phyloP scores from a whole-genome alignment of 176 grass and related monocot species.

The Tillandsia fasciculata region DNA sequence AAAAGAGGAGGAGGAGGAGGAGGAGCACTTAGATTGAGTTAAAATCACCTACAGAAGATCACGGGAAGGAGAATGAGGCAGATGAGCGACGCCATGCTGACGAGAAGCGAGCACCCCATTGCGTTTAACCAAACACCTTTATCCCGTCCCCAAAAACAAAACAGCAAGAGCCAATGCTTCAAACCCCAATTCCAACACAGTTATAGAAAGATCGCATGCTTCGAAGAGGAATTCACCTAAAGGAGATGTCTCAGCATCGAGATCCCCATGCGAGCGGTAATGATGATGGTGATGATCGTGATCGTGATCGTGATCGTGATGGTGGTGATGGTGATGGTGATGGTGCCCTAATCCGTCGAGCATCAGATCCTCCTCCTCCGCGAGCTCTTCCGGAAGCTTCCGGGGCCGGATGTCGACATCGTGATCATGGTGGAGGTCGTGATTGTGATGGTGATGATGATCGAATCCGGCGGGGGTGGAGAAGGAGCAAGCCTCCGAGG shows the following conservation, averaged over 20 bases:
- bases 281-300: conserved; percentile 19
- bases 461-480: conserved; percentile 16
- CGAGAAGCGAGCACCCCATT: conserved; percentile 94
- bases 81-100: conserved; percentile 91
- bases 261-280: conserved; percentile 31
- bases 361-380: conserved; percentile 93
- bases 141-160: background rate
- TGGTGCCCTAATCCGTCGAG: conserved; percentile 32
- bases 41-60: conserved; percentile 62
- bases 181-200: background rate
- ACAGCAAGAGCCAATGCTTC: conserved; percentile 8
- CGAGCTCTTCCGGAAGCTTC: conserved; percentile 75
- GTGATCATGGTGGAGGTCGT: conserved; percentile 15
- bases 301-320: conserved; percentile 12
- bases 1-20: background rate
- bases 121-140: conserved; percentile 79
- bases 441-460: conserved; percentile 22
- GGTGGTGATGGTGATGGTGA: conserved; percentile 8
- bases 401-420: conserved; percentile 36
- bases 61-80: conserved; percentile 90
- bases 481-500: conserved; percentile 27
- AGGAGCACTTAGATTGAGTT: background rate
- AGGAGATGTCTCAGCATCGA: conserved; percentile 27
- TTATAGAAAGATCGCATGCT: background rate
- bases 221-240: conserved; percentile 41